Evolutionary conservation across 306 rosid species (phyloP), one percentile per base, ranked within the genome.

Genomic region (Mimosa bimucronata): DNA sequence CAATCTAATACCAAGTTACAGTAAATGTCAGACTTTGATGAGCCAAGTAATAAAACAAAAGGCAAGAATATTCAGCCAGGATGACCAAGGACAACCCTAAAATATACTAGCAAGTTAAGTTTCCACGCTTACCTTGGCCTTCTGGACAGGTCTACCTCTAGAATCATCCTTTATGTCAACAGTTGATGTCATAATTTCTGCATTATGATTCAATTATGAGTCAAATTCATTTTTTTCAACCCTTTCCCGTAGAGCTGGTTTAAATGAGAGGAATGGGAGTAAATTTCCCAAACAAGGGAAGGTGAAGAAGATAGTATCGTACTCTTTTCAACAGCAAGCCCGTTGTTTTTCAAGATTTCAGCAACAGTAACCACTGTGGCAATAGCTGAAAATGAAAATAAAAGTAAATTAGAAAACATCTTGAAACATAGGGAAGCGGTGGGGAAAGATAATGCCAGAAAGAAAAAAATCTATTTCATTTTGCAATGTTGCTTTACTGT

Each of bases 271-370:
- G 40, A 12, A 30, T 45, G n/a, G 40, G 28, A 48, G 48, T 66
- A 25, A 66, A 46, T 23, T 72, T 82, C 69, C 48, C 21, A 6
- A 5, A 58, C 28, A 14, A 28, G 42, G 1, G 6, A 52, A 58
- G 37, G 31, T 3, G 11, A n/a, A 52, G 12, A 50, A 34, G 4
- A 46, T 44, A 52, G 77, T 50, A 64, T 73, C 90, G 77, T 50
- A 92, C 97, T 92, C 88, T 90, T 90, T 80, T 92, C 97, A 62
- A 90, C 82, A 61, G 97, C 97, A 73, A 92, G 86, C 29, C 91
- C 97, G 25, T 88, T 90, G 81, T 92, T 90, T 83, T 92, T 92
- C 86, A 92, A 79, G 45, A 92, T 92, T 84, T 92, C 97, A 75
- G 97, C 93, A 77, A 90, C 87, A 14, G 94, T 88, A 16, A 90